Evolutionary conservation across 2,329 filamentous ascomycete genomes (phyloP), one percentile per base, ranked within the genome.

Genomic region (Sordariomycetes sp.): DNA sequence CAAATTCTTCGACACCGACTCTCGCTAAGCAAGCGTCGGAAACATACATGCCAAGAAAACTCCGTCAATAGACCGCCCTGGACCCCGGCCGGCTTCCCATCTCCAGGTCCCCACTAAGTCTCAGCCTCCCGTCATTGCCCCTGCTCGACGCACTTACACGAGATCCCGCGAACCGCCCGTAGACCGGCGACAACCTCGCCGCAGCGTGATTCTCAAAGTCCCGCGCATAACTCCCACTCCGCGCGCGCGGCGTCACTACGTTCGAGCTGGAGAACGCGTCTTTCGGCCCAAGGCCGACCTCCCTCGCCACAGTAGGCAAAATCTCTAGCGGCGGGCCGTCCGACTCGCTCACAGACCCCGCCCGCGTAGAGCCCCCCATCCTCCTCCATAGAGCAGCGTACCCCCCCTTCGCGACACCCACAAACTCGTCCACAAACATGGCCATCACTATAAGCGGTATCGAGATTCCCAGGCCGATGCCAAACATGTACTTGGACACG

Each of bases 361-460:
- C 24, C 13, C 25, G 13, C 50, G 10, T 7, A n/a, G 20, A 25
- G 20, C 50, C n/a, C n/a, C n/a, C 2, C 22, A 22, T 32, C n/a
- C 6, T 32, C 50, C 25, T 20, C 50, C 10, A 15, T 2, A 52
- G 10, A 13, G 22, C 25, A 2, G 12, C 22, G 13, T 12, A 32
- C 17, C 20, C 50, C n/a, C 50, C 6, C 25, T 15, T 53, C 32
- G 52, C 20, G 8, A 25, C 28, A 5, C 35, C 22, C n/a, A 25
- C 24, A 13, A 74, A 53, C n/a, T 54, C 45, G 7, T 59, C 58
- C 10, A 59, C 53, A 42, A 52, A 57, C 22, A 59, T 42, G 2
- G 58, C 58, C 34, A 57, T 48, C 24, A 59, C 20, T 24, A 59
- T 57, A 35, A 59, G 58, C 8, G 58, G 58, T 6, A 59, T 53